Conservation (phyloP, 352 stramenopile genomes). For the Sclerospora graminicola region DNA sequence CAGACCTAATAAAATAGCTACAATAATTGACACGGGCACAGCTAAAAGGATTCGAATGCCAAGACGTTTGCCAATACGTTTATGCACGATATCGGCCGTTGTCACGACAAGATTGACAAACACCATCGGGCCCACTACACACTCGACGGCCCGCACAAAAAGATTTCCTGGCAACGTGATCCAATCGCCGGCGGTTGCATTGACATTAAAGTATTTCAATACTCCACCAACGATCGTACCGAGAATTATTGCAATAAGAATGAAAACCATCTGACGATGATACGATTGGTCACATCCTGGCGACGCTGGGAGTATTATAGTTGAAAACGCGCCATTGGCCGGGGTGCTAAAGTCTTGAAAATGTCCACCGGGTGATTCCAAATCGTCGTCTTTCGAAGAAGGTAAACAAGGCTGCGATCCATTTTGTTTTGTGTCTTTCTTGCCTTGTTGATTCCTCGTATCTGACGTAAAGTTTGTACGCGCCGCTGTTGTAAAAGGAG, state of each 20-base stretch:
- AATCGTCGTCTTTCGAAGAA: slow-evolving; percentile 10
- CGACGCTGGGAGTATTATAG: slow-evolving; percentile 17
- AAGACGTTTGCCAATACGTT: slow-evolving; percentile 34
- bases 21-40: slow-evolving; percentile 34
- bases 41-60: slow-evolving; percentile 31
- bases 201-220: slow-evolving; percentile 42
- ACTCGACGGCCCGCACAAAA: slow-evolving; percentile 66
- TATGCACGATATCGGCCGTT: slow-evolving; percentile 51
- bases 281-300: slow-evolving; percentile 26
- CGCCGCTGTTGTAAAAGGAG: slow-evolving; percentile 38
- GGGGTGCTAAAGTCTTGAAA: slow-evolving; percentile 56
- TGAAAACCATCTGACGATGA: slow-evolving; percentile 39
- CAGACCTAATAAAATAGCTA: slow-evolving; percentile 44
- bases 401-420: slow-evolving; percentile 8
- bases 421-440: not conserved
- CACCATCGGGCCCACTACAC: slow-evolving; percentile 68
- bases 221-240: slow-evolving; percentile 31
- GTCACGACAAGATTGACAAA: slow-evolving; percentile 70
- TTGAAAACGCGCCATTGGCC: slow-evolving; percentile 16
- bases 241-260: slow-evolving; percentile 35
- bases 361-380: slow-evolving; percentile 28
- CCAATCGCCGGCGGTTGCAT: slow-evolving; percentile 38
- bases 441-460: slow-evolving; percentile 7
- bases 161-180: slow-evolving; percentile 63
- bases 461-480: slow-evolving; percentile 61